A percentile compares a stretch with the other conserved stretches of the same genome.
Evolutionary conservation across 129 eudicot genomes (phyloP).

Genomic region (Kitagawia praeruptora): DNA sequence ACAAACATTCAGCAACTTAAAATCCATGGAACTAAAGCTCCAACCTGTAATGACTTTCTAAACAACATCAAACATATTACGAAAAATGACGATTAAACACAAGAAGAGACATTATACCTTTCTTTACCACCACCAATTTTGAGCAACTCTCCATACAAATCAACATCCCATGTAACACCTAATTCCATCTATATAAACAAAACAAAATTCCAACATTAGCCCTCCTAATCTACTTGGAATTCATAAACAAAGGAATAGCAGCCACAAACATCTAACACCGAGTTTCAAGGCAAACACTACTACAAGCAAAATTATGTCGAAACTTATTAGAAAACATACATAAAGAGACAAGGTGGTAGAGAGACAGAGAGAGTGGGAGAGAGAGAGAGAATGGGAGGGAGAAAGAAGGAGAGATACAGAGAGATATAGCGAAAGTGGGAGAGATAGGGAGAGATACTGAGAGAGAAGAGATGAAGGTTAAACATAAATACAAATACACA

Average conservation of each 20-base stretch:
- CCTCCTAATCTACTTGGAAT: neutral
- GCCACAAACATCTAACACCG: neutral
- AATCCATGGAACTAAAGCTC: neutral
- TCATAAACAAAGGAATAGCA: neutral
- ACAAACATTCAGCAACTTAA: neutral
- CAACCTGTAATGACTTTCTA: neutral
- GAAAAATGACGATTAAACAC: neutral
- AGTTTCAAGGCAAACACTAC: neutral
- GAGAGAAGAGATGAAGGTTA: no score
- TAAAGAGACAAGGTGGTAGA: no score
- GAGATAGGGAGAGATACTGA: no score
- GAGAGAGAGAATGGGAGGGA: no score
- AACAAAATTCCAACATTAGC: conserved; percentile 14
- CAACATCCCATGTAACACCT: conserved; percentile 96
- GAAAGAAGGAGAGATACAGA: no score
- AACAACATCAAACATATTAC: neutral
- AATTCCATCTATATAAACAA: conserved; percentile 58
- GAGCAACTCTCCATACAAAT: conserved; percentile 95
- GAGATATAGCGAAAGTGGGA: no score
- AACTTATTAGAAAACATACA: neutral
- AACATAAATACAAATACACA: no score
- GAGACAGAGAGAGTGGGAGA: no score
- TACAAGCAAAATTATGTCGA: neutral
- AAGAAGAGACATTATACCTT: conserved; percentile 38
- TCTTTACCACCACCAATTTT: conserved; percentile 99